A percentile compares a stretch with the other conserved stretches of the same genome.
Conservation (phyloP, 83 land plant genomes). For the Larix sibirica region DNA sequence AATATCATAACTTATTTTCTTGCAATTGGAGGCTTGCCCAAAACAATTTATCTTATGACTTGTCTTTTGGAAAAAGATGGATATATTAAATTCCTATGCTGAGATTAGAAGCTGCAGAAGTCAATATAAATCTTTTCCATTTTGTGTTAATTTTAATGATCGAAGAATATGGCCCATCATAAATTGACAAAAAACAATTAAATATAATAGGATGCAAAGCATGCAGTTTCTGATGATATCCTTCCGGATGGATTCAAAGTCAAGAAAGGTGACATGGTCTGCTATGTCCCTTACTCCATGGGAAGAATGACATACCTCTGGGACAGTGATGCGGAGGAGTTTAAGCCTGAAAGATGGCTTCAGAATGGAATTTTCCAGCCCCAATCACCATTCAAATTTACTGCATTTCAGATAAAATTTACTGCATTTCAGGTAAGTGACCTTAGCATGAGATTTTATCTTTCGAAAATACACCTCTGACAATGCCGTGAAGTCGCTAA, state of each 20-base stretch:
- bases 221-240: slow-evolving; percentile 37
- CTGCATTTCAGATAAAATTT: no score
- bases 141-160: no score
- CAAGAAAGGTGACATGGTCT: slow-evolving; percentile 57
- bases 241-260: slow-evolving; percentile 71
- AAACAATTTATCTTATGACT: no score
- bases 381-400: slow-evolving; percentile 61
- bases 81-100: no score
- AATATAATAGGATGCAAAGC: no score
- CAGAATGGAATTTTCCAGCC: slow-evolving; percentile 43
- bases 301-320: slow-evolving; percentile 71
- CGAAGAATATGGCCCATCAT: no score
- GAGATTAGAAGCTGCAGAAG: no score
- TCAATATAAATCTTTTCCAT: no score
- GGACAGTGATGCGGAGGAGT: slow-evolving; percentile 70
- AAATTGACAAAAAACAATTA: no score
- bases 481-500: not conserved
- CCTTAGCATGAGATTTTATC: not conserved
- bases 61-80: no score
- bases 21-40: no score
- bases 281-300: slow-evolving; percentile 63
- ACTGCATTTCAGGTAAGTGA: slow-evolving; percentile 59
- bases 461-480: not conserved
- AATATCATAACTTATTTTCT: no score
- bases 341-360: slow-evolving; percentile 68